A percentile compares a stretch with the other conserved stretches of the same genome.
phyloP scores from a whole-genome alignment of 495 filamentous ascomycete species.

The Aspergillus affinis region DNA sequence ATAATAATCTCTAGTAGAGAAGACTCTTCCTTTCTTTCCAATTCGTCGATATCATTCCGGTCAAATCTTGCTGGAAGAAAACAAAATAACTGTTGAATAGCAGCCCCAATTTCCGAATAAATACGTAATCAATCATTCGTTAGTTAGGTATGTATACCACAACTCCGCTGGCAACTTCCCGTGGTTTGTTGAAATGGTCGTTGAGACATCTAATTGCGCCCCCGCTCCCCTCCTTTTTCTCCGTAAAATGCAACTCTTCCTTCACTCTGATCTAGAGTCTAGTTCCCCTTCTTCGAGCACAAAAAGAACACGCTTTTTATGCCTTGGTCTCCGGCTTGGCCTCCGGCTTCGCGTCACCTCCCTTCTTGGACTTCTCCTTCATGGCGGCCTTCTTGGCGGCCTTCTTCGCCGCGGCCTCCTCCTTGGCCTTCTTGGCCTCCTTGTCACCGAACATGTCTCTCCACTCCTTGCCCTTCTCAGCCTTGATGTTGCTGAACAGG shows the following conservation, averaged over 20 bases:
- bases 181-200: background rate
- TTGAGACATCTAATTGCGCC: background rate
- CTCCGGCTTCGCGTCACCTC: constrained; percentile 21
- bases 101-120: background rate
- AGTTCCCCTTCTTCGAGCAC: background rate
- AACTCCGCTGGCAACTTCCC: background rate
- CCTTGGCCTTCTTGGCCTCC: constrained; percentile 63
- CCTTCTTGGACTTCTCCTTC: constrained; percentile 27
- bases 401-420: constrained; percentile 60
- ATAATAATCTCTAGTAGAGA: background rate
- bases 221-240: background rate
- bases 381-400: constrained; percentile 50
- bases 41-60: background rate
- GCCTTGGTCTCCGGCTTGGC: constrained; percentile 5
- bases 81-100: background rate
- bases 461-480: constrained; percentile 83
- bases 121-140: background rate
- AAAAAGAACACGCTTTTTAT: background rate
- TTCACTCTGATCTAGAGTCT: background rate
- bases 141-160: background rate
- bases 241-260: background rate
- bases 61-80: background rate
- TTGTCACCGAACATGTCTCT: constrained; percentile 75
- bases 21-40: background rate
- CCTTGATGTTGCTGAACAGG: constrained; percentile 80